Percentiles rank a stretch among this genome's conserved stretches.
Conservation (phyloP, 2,329 filamentous ascomycete species). For the Trichophyton benhamiae region DNA sequence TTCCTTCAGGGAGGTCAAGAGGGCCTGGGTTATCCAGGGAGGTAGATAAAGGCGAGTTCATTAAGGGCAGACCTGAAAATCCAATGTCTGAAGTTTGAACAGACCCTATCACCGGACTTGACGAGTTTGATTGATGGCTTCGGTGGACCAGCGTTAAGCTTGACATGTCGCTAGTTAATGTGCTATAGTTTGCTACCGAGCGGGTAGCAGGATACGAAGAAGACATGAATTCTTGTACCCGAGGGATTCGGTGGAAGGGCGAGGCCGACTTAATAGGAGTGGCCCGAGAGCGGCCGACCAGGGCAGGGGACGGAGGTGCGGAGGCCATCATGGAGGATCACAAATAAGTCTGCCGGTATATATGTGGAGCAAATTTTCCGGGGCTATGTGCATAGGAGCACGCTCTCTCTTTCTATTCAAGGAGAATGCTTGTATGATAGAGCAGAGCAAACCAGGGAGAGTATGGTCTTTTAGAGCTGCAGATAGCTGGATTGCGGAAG, state of each 20-base stretch:
- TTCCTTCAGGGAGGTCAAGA: constrained; percentile 63
- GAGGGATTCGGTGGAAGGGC: constrained; percentile 22
- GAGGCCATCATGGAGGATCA: neutral
- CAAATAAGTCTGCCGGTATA: neutral
- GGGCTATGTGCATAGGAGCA: neutral
- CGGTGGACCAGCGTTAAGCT: constrained; percentile 2
- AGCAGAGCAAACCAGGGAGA: neutral
- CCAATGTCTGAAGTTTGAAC: constrained; percentile 14
- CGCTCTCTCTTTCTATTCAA: neutral
- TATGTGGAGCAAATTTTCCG: neutral
- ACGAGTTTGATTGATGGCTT: constrained; percentile 7
- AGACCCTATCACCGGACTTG: constrained; percentile 21
- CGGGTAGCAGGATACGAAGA: constrained; percentile 15
- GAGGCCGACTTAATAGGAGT: constrained; percentile 25
- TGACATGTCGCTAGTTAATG: constrained; percentile 9
- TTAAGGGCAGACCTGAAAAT: neutral
- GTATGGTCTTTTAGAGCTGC: neutral
- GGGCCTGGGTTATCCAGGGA: constrained; percentile 35
- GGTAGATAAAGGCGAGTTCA: neutral
- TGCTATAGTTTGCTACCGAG: constrained; percentile 15
- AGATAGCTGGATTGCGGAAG: neutral
- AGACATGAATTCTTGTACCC: constrained; percentile 27
- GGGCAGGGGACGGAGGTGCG: constrained; percentile 11
- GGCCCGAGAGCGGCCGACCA: constrained; percentile 27
- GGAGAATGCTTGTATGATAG: neutral